Evolutionary conservation across 257 asterid genomes (phyloP).

Genomic region (Lycium ferocissimum): DNA sequence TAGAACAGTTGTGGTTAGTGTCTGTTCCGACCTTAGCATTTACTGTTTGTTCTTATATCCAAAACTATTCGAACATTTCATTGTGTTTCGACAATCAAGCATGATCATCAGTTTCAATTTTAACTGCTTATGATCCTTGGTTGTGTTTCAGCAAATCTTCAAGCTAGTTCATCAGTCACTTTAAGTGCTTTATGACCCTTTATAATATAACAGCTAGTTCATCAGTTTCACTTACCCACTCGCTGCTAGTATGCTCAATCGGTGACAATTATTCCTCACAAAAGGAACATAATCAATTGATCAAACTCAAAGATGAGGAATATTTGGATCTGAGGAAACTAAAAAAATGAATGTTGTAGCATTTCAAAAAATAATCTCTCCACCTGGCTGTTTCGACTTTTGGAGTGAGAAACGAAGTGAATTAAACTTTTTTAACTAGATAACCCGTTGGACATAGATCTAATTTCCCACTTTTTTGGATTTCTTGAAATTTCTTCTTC

Average conservation of each 20-base stretch:
- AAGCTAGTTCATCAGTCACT: not conserved
- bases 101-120: not conserved
- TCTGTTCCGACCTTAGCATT: not conserved
- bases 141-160: not conserved
- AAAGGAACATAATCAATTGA: not conserved
- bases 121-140: not conserved
- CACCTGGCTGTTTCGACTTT: not conserved
- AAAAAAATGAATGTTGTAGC: not conserved
- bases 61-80: not conserved
- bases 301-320: not conserved
- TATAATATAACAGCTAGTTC: not conserved
- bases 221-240: not conserved
- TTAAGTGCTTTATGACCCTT: no score
- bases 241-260: not conserved
- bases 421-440: no score
- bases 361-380: not conserved
- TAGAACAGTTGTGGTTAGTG: not conserved
- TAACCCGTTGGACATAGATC: no score
- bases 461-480: no score
- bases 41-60: slow-evolving; percentile 20
- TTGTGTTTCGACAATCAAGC: not conserved
- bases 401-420: not conserved
- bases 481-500: no score
- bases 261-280: not conserved
- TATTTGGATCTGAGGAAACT: not conserved